Base-by-base conservation (phyloP, 495 filamentous ascomycete genomes). In the Aspergillus avenaceus region DNA sequence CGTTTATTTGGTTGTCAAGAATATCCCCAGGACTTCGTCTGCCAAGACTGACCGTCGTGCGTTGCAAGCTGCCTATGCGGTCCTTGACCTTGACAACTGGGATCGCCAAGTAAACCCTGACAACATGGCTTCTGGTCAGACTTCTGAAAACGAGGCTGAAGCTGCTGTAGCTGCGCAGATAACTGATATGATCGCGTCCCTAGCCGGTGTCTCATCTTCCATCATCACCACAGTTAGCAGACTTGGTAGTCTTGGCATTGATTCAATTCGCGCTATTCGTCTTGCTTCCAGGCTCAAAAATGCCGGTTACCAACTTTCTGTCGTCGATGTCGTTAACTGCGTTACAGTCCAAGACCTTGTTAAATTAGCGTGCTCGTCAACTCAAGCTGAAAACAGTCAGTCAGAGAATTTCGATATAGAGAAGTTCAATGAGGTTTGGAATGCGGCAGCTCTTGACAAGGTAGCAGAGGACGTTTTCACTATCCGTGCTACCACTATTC, bases 221-320 rank as follows among this genome's bases (percentile, higher is more conserved):
- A 23, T 53, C 8, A 55, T 71, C 7, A 54, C 55, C 8, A 59
- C 50, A 26, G 28, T 34, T 29, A 69, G 56, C 24, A 57, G 58
- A 6, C 49, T 71, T 9, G 32, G 58, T 24, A 65, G 61, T 38
- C 45, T 69, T 32, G 67, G 67, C 18, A 56, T 71, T 23, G 67
- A 71, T 51, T 71, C 67, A 0, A 65, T 71, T 34, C 56, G 57
- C 18, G 67, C 65, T n/a, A 64, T 63, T 27, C 56, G 65, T 18
- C 49, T 69, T 27, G 58, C 54, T 11, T 55, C 60, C 18, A 55
- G 51, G 28, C 52, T 71, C 8, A 65, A 62, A 16, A 53, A 58
- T 12, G 56, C 53, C 8, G 65, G 62, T 1, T 52, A 54, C 12
- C 37, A 40, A 4, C 12, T 67, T 2, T 67, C 67, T 1, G 55